Evolutionary conservation across 805 yeast genomes (phyloP).

Genomic region (Nakazawaea ishiwadae): DNA sequence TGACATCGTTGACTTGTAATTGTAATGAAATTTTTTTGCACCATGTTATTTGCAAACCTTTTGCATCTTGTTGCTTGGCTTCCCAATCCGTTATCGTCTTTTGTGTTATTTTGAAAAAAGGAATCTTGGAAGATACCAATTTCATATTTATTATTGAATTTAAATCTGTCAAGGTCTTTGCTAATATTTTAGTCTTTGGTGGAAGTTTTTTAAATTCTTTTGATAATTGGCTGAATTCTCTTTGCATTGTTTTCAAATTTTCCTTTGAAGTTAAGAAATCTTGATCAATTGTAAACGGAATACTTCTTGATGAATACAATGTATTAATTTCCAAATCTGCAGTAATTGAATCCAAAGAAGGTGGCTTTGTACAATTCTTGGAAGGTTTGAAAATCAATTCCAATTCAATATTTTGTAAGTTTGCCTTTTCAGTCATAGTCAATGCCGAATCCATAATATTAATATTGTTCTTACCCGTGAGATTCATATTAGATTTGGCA

Average conservation of each 20-base stretch:
- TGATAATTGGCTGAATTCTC: conserved; percentile 6
- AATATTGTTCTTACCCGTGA: conserved; percentile 6
- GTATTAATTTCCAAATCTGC: conserved; percentile 12
- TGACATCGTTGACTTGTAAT: conserved; percentile 35
- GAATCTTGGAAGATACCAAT: conserved; percentile 9
- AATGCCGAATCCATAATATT: conserved; percentile 8
- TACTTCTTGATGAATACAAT: conserved; percentile 15
- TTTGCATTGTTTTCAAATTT: conserved; percentile 18
- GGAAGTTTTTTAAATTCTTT: conserved; percentile 16
- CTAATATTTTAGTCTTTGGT: conserved; percentile 17
- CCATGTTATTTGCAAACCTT: conserved; percentile 1
- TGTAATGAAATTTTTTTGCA: conserved; percentile 30
- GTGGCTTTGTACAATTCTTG: conserved; percentile 10
- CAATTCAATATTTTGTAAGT: conserved; percentile 7
- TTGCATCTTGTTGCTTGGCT: neutral
- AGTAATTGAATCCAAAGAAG: conserved; percentile 8
- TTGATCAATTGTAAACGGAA: conserved; percentile 36
- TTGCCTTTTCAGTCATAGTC: conserved; percentile 9
- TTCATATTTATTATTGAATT: conserved; percentile 21
- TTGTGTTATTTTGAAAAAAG: conserved; percentile 12
- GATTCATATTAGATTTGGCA: conserved; percentile 5
- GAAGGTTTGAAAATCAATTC: conserved; percentile 10
- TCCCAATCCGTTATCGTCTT: conserved; percentile 1
- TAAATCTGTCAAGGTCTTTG: conserved; percentile 22
- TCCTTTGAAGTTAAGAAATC: conserved; percentile 23